Percentiles rank a stretch among this genome's conserved stretches.
phyloP scores from a whole-genome alignment of 2,329 filamentous ascomycete species.

The Botrytis sinoallii region DNA sequence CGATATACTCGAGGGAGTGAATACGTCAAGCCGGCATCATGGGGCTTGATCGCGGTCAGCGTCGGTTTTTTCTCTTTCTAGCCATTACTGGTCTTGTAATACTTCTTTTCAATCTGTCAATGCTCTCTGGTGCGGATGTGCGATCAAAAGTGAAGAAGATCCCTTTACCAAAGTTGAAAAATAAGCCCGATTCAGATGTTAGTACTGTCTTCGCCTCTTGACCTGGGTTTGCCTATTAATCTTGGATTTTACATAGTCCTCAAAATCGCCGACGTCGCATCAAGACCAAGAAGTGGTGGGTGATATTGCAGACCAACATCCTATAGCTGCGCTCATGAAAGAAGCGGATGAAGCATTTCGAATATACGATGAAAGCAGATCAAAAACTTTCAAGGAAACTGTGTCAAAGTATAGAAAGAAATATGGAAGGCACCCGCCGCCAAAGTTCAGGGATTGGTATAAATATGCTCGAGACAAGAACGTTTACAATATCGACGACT shows the following conservation, averaged over 20 bases:
- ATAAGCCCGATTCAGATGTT: constrained; percentile 23
- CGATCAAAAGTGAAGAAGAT: constrained; percentile 31
- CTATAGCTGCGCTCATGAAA: constrained; percentile 36
- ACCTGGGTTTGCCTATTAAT: background rate
- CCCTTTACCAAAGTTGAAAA: constrained; percentile 24
- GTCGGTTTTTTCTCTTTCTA: constrained; percentile 31
- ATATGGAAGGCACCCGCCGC: constrained; percentile 59
- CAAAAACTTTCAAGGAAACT: constrained; percentile 49
- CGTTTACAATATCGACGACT: constrained; percentile 59
- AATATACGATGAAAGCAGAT: constrained; percentile 39
- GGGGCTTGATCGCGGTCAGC: constrained; percentile 30
- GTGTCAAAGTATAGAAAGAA: constrained; percentile 54
- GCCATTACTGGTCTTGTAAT: constrained; percentile 26
- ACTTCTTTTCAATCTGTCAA: constrained; percentile 32
- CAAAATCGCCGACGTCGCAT: constrained; percentile 31
- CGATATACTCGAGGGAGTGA: background rate
- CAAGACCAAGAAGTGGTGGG: constrained; percentile 28
- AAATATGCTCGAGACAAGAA: constrained; percentile 50
- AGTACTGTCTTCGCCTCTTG: constrained; percentile 13
- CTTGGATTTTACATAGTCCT: constrained; percentile 23
- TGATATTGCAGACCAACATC: constrained; percentile 32
- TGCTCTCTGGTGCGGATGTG: constrained; percentile 32
- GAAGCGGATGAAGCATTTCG: constrained; percentile 36
- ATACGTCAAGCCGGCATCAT: constrained; percentile 21
- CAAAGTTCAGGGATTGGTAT: constrained; percentile 61